phyloP scores from a whole-genome alignment of 2,329 filamentous ascomycete genomes.

The Fusarium miscanthi region DNA sequence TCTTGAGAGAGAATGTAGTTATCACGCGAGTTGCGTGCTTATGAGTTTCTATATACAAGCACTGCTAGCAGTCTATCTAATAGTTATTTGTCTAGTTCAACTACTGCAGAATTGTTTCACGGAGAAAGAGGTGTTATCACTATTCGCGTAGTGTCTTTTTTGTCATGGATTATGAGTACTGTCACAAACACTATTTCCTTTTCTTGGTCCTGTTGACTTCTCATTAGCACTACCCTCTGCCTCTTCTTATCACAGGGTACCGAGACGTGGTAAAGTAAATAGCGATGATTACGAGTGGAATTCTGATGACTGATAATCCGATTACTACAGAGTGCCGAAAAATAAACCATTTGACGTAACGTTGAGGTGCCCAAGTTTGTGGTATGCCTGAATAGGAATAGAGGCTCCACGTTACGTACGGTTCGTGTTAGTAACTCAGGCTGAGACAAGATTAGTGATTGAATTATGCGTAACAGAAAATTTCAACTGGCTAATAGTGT shows the following conservation, averaged over 20 bases:
- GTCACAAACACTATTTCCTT: neutral
- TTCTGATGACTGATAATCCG: neutral
- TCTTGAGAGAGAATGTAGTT: too few relatives aligned
- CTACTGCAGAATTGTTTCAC: too few relatives aligned
- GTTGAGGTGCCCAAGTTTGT: neutral
- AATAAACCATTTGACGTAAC: neutral
- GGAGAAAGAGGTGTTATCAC: too few relatives aligned
- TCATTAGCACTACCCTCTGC: too few relatives aligned
- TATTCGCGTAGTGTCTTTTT: too few relatives aligned
- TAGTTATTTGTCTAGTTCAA: too few relatives aligned
- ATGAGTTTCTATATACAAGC: too few relatives aligned
- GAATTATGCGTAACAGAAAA: constrained; percentile 8
- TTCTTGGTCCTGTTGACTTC: too few relatives aligned
- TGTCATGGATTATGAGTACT: too few relatives aligned
- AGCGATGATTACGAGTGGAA: rapidly evolving
- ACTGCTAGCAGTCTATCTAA: too few relatives aligned
- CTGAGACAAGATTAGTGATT: neutral
- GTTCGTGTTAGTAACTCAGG: constrained; percentile 16
- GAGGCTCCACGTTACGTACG: constrained; percentile 11
- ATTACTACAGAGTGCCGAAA: neutral
- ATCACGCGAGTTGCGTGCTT: too few relatives aligned
- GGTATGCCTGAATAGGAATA: neutral
- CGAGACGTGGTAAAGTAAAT: rapidly evolving
- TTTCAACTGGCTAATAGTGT: neutral
- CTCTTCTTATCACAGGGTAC: neutral